phyloP scores from a whole-genome alignment of 169 alveolate genomes.

The Plasmodium malariae region DNA sequence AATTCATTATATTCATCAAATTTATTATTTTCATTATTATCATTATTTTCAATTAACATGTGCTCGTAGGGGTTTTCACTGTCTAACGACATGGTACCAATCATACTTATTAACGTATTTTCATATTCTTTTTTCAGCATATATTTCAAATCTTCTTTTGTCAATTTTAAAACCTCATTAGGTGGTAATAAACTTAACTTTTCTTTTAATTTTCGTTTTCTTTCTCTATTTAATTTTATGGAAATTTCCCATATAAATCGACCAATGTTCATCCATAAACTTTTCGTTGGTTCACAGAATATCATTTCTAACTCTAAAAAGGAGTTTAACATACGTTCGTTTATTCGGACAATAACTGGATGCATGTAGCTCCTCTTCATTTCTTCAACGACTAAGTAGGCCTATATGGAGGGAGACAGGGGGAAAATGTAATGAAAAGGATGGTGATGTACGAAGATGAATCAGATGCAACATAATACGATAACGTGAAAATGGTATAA shows the following conservation, averaged over 20 bases:
- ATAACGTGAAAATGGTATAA: no score
- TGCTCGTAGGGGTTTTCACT: constrained; percentile 43
- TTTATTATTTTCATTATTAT: constrained; percentile 1
- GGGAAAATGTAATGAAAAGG: no score
- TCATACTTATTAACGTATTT: constrained; percentile 38
- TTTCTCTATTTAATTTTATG: constrained; percentile 66
- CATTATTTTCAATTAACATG: constrained; percentile 16
- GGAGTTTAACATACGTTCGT: constrained; percentile 84
- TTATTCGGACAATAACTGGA: constrained; percentile 87
- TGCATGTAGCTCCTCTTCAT: constrained; percentile 87
- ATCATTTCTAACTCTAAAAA: constrained; percentile 85
- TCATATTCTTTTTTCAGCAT: constrained; percentile 65
- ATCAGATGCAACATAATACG: no score
- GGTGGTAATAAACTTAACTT: constrained; percentile 50
- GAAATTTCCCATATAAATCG: constrained; percentile 84
- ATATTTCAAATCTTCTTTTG: constrained; percentile 54
- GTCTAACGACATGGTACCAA: constrained; percentile 55
- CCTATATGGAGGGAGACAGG: no score
- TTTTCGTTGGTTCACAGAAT: constrained; percentile 84
- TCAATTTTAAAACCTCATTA: constrained; percentile 59
- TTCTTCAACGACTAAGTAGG: constrained; percentile 88
- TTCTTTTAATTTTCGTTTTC: constrained; percentile 63
- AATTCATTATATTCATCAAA: background rate
- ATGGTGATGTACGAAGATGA: no score
- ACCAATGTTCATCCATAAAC: constrained; percentile 83